Evolutionary conservation across 2,329 filamentous ascomycete species (phyloP).

Genomic region (Colletotrichum sp.): DNA sequence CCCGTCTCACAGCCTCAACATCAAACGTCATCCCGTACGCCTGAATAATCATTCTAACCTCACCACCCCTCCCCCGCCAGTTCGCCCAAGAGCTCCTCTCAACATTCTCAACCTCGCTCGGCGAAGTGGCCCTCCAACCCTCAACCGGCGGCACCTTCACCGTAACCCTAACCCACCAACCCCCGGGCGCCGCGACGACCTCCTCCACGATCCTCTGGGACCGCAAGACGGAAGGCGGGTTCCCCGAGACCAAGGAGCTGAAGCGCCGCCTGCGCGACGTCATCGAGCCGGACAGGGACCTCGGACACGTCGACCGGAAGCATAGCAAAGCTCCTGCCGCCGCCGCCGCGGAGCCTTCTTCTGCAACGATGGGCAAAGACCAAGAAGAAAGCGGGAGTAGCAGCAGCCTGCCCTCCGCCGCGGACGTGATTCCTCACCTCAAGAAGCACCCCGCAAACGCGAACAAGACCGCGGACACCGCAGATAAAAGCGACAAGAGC

Average conservation of each 20-base stretch:
- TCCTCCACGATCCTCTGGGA: slow-evolving; percentile 78
- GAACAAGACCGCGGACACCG: not conserved
- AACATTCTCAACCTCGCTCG: slow-evolving; percentile 83
- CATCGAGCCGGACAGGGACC: slow-evolving; percentile 76
- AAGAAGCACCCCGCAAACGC: slow-evolving; percentile 11
- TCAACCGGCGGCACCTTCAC: slow-evolving; percentile 84
- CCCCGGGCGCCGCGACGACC: slow-evolving; percentile 27
- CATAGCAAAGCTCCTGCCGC: slow-evolving; percentile 25
- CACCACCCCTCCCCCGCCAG: slow-evolving; percentile 45
- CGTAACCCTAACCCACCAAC: slow-evolving; percentile 63
- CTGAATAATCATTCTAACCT: not conserved
- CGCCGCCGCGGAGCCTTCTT: not conserved
- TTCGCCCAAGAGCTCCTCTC: slow-evolving; percentile 95
- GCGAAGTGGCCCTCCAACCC: slow-evolving; percentile 87
- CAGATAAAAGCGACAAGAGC: not conserved
- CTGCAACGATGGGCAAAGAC: not conserved
- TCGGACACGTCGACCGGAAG: slow-evolving; percentile 80
- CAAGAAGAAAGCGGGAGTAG: not conserved
- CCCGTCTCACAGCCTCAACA: not conserved
- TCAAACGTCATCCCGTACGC: not conserved
- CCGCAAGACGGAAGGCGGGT: slow-evolving; percentile 83
- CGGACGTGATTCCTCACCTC: slow-evolving; percentile 2
- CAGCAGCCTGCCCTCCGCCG: not conserved
- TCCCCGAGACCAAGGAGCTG: slow-evolving; percentile 91
- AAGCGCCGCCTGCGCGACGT: slow-evolving; percentile 85